Conservation (phyloP, 148 eudicot species). For the Arbutus unedo region DNA sequence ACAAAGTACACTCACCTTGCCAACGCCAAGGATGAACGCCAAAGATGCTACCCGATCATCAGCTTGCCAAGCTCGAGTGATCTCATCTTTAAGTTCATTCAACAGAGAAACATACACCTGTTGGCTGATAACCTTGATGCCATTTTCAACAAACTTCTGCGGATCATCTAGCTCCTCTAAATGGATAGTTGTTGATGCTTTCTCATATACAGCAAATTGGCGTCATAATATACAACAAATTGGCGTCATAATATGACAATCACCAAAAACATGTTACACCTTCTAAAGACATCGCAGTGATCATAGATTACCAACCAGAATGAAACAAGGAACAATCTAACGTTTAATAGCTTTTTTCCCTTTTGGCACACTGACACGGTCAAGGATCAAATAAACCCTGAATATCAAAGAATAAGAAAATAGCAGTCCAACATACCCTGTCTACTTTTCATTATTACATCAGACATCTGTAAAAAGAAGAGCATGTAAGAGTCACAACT, state of each 20-base stretch:
- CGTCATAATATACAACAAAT: too few relatives aligned
- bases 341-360: neutral
- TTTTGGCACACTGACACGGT: neutral
- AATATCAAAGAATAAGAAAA: slow-evolving; percentile 9
- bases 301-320: neutral
- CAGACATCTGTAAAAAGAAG: slow-evolving; percentile 32
- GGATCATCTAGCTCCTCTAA: slow-evolving; percentile 60
- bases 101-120: slow-evolving; percentile 54
- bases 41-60: slow-evolving; percentile 65
- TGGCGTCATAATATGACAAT: slow-evolving; percentile 10
- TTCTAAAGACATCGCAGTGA: neutral
- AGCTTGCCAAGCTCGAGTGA: slow-evolving; percentile 53
- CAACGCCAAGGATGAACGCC: too few relatives aligned
- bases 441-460: slow-evolving; percentile 33
- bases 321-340: neutral
- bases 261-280: neutral
- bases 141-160: slow-evolving; percentile 38
- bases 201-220: slow-evolving; percentile 47
- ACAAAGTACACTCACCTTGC: slow-evolving; percentile 48
- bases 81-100: slow-evolving; percentile 56
- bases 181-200: slow-evolving; percentile 36
- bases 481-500: slow-evolving; percentile 8
- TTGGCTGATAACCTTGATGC: slow-evolving; percentile 43
- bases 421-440: slow-evolving; percentile 39
- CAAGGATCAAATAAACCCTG: neutral